These are phyloP conservation scores for Lachnellula hyalina DNA, from an alignment of 2,329 filamentous ascomycete genomes.

Conservation along the genomic window DNA sequence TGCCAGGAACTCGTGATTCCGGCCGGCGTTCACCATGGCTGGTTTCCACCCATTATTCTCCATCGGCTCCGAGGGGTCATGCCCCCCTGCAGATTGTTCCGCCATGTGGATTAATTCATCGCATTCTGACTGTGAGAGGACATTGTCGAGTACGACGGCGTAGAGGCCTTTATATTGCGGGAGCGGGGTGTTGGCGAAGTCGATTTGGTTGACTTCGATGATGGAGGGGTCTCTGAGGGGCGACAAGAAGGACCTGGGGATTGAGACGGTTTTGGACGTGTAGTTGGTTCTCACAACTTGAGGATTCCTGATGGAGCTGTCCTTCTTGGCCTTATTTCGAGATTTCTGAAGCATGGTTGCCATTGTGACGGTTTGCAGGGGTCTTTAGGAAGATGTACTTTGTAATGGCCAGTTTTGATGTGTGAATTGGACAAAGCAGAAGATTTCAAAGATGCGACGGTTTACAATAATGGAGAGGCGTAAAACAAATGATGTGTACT, in stretches of 20 bases:
- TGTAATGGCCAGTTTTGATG: background rate
- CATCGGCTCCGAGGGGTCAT: constrained; percentile 7
- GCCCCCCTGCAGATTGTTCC: constrained; percentile 42
- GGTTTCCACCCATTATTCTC: constrained; percentile 51
- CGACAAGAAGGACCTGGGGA: constrained; percentile 44
- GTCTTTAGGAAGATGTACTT: background rate
- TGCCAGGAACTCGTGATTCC: constrained; percentile 51
- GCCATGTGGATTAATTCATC: constrained; percentile 44
- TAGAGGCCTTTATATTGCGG: constrained; percentile 49
- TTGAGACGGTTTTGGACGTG: constrained; percentile 34
- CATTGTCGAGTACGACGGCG: constrained; percentile 59
- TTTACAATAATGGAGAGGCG: background rate
- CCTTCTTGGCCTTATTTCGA: background rate
- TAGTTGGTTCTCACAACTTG: constrained; percentile 26
- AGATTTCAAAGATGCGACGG: background rate
- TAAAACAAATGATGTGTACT: background rate
- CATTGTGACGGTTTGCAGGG: background rate
- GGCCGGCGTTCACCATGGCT: constrained; percentile 63
- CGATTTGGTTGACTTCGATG: constrained; percentile 43
- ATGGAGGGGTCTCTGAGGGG: constrained; percentile 39
- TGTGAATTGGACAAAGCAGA: background rate
- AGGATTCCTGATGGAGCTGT: background rate
- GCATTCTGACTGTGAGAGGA: constrained; percentile 59
- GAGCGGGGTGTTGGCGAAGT: constrained; percentile 47
- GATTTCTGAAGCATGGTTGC: constrained; percentile 5